These are phyloP conservation scores for Irpex sp. DNA, from an alignment of 1,284 basidiomycete species.

Conservation along the genomic window DNA sequence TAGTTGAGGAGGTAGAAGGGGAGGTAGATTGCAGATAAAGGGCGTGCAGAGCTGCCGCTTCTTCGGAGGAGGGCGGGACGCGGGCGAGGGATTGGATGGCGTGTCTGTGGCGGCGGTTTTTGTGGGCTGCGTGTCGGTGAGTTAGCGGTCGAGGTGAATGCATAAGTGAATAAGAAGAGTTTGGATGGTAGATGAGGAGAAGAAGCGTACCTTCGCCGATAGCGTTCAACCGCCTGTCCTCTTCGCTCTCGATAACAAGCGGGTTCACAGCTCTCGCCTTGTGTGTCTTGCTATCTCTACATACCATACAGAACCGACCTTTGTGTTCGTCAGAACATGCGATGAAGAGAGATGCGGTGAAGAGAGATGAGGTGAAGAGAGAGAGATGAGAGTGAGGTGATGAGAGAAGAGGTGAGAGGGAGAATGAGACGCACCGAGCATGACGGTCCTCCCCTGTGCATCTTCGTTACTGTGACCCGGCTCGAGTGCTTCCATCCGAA, in stretches of 20 bases:
- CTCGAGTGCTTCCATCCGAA: conserved; percentile 75
- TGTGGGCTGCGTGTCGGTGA: conserved; percentile 30
- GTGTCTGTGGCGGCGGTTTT: conserved; percentile 48
- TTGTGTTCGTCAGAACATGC: not conserved
- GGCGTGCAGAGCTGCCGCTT: conserved; percentile 65
- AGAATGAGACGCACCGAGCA: not conserved
- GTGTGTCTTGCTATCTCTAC: conserved; percentile 67
- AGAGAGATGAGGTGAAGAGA: too few species aligned
- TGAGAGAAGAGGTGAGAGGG: not conserved
- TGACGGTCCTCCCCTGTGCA: not conserved
- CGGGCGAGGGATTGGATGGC: conserved; percentile 60
- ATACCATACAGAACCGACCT: conserved; percentile 72
- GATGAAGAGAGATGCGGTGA: too few species aligned
- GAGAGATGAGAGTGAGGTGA: not conserved
- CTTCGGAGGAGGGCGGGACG: conserved; percentile 68
- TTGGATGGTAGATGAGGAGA: not conserved
- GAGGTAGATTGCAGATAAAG: conserved; percentile 50
- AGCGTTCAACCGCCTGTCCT: conserved; percentile 56
- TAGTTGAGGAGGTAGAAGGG: too few species aligned
- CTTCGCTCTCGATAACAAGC: conserved; percentile 54
- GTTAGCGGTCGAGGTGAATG: not conserved
- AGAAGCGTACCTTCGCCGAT: not conserved
- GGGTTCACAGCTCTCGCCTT: conserved; percentile 65
- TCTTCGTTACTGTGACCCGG: not conserved
- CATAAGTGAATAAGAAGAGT: too few species aligned